These are phyloP conservation scores for Plasmodium cynomolgi DNA, from an alignment of 169 alveolate genomes.

Conservation along the genomic window DNA sequence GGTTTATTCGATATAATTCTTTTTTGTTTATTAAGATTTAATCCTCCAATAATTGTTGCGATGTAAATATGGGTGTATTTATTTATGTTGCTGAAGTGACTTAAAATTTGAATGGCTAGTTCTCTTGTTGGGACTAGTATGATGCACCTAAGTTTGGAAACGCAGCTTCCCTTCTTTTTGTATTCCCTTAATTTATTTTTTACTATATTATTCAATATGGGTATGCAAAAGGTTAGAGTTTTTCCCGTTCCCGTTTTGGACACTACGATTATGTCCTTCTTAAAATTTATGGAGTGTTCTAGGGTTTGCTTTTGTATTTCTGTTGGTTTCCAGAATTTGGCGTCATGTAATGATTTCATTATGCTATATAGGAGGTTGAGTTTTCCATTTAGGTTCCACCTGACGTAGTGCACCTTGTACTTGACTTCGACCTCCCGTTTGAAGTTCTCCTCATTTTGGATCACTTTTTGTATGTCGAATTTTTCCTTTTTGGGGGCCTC, in stretches of 20 bases:
- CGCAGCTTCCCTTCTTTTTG: conserved; percentile 3
- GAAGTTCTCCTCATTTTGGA: conserved; percentile 32
- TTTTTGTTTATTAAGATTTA: conserved; percentile 49
- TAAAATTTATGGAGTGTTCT: conserved; percentile 37
- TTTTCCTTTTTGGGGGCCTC: conserved; percentile 17
- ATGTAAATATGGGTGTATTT: conserved; percentile 62
- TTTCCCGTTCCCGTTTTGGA: conserved; percentile 88
- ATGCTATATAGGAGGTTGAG: conserved; percentile 19
- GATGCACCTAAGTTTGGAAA: conserved; percentile 76
- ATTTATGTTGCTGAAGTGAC: conserved; percentile 46
- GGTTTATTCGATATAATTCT: conserved; percentile 75
- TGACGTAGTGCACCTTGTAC: conserved; percentile 16
- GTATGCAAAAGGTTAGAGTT: conserved; percentile 82
- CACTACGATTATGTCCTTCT: conserved; percentile 79
- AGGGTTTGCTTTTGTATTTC: conserved; percentile 63
- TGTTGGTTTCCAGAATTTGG: conserved; percentile 28
- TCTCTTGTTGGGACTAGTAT: conserved; percentile 86
- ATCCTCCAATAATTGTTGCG: conserved; percentile 63
- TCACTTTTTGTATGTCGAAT: conserved; percentile 33
- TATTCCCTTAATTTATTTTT: conserved; percentile 36
- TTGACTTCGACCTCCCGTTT: conserved; percentile 8
- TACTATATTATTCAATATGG: conserved; percentile 75
- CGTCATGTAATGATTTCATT: conserved; percentile 56
- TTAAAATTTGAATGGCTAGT: conserved; percentile 81
- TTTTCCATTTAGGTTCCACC: conserved; percentile 24